Evolutionary conservation across 495 filamentous ascomycete genomes (phyloP), one percentile per base, ranked within the genome.

Genomic region (Halenospora varia): DNA sequence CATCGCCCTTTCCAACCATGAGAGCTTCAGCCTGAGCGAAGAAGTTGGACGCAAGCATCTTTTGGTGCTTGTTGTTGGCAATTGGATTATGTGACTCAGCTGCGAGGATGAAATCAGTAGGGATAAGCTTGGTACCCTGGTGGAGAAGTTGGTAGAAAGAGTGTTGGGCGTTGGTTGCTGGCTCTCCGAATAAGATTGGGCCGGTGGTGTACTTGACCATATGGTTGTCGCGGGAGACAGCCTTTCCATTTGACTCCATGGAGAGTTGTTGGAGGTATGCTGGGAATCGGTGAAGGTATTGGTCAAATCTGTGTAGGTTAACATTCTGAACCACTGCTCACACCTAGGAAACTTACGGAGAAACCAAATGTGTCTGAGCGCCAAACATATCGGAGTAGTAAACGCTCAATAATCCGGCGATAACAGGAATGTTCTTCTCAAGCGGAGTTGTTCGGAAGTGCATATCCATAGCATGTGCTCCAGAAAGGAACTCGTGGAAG

Each of bases 201-300:
- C 89, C 94, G 15, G 94, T 98, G 51, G 92, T 96, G 79, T 97
- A 97, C 72, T 96, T 95, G 70, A 96, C 92, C 48, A 95, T 88
- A 44, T 91, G 82, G 59, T 91, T 92, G 58, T 83, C 84, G 50
- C 93, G 90, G 59, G 94, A 96, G 72, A 97, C 90, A 54, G 90
- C 89, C 81, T 98, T 98, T 66, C 94, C 94, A 74, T 98, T 98
- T 65, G 95, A 97, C 78, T 98, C 94, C 94, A 98, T 98, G 61
- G 92, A 97, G 48, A 98, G 81, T 74, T 98, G 94, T 75, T 98
- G 94, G 25, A 98, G 88, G 77, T 98, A 98, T 60, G 94, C 94
- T 15, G 94, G 92, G 88, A 98, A 97, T 54, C 94, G 89, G 82
- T 96, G 90, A 66, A 98, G 85, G 76, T 98, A 98, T 75, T 98